A percentile compares a stretch with the other conserved stretches of the same genome.
Evolutionary conservation across 2,329 filamentous ascomycete genomes (phyloP).

Genomic region (Alternaria brassicae): DNA sequence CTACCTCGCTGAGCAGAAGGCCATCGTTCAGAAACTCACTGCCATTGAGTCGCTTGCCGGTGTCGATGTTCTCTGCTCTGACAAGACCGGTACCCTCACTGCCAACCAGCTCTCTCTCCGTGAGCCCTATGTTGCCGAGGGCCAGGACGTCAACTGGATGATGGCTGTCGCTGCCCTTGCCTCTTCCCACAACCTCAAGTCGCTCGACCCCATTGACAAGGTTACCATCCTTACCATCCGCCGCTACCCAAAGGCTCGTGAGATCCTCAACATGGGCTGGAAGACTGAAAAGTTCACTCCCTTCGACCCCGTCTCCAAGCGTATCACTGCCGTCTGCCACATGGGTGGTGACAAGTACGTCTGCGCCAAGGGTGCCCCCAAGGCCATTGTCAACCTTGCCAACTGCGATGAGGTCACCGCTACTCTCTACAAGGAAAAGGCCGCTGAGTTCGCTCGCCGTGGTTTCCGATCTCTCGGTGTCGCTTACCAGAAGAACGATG

Average conservation of each 20-base stretch:
- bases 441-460: slow-evolving; percentile 76
- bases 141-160: slow-evolving; percentile 83
- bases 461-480: slow-evolving; percentile 83
- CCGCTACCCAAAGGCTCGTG: slow-evolving; percentile 77
- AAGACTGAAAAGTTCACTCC: slow-evolving; percentile 78
- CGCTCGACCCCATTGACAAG: slow-evolving; percentile 80
- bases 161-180: slow-evolving; percentile 80
- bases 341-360: slow-evolving; percentile 74
- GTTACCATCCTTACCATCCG: slow-evolving; percentile 78
- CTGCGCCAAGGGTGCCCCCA: slow-evolving; percentile 79
- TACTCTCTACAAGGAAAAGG: slow-evolving; percentile 73
- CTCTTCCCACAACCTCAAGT: slow-evolving; percentile 80
- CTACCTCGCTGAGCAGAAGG: slow-evolving; percentile 78
- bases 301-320: slow-evolving; percentile 81
- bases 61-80: slow-evolving; percentile 80
- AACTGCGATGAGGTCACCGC: slow-evolving; percentile 71
- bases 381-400: slow-evolving; percentile 74
- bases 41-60: slow-evolving; percentile 72
- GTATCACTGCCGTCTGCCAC: slow-evolving; percentile 73
- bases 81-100: slow-evolving; percentile 81
- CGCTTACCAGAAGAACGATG: slow-evolving; percentile 78
- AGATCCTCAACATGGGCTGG: slow-evolving; percentile 78
- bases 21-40: slow-evolving; percentile 80
- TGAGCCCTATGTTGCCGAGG: slow-evolving; percentile 78
- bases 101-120: slow-evolving; percentile 78